Base-by-base conservation (phyloP, 805 yeast species). In the Wickerhamomyces subpelliculosus region DNA sequence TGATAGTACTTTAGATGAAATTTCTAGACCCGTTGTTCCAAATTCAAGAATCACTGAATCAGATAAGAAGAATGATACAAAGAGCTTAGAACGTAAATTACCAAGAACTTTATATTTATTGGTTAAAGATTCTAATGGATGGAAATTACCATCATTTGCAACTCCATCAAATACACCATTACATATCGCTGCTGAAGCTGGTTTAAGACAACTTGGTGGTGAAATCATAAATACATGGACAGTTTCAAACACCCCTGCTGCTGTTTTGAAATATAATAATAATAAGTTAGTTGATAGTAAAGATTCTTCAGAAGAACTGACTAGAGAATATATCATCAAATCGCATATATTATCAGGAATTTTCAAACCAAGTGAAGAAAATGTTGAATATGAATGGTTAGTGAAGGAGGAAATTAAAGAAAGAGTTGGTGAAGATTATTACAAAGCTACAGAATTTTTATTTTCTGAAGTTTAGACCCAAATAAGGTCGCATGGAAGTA, bases 201-300 rank as follows among this genome's bases (percentile, higher is more conserved):
- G 95, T 0, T 63, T 93, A 39, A 72, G 77, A 56, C 50, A 60
- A 18, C 51, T 84, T 17, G 96, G 96, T 16, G 95, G 96, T 24
- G 74, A 69, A 10, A 59, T 70, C 39, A 74, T 93, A 57, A 84
- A 87, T 62, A 82, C 87, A 32, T 90, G 94, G 85, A 76, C 84
- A 17, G 95, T 93, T n/a, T 87, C 97, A 19, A 77, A 75, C 40
- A 83, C 83, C 5, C 97, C 98, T 29, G 81, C 89, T 30, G 88
- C 80, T 32, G 77, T 82, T 2, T 54, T 81, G 44, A 68, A 75
- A 47, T 70, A 65, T 44, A 37, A 44, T 11, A 42, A 49, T 8
- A 48, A 41, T 12, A 48, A 55, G 2, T 21, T 50, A 21, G 55
- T 55, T 13, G 39, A 46, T 8, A 32, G 46, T 7, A 38, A 40